These are phyloP conservation scores for Priceomyces medius DNA, from an alignment of 805 yeast species.

Conservation along the genomic window DNA sequence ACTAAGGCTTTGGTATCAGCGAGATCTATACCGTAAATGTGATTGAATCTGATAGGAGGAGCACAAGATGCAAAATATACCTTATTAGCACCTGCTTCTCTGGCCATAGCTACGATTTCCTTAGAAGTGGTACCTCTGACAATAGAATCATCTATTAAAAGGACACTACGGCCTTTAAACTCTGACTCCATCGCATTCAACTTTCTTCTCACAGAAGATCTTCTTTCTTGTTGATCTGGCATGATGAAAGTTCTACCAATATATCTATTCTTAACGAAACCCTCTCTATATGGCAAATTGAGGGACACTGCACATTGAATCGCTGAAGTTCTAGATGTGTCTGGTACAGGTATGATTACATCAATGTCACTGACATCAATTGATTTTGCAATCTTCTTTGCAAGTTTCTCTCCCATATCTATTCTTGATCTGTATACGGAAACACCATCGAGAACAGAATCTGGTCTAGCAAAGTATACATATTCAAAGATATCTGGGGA, in stretches of 20 bases:
- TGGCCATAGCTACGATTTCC: conserved; percentile 97
- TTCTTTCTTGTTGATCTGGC: conserved; percentile 96
- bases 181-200: conserved; percentile 95
- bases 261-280: conserved; percentile 93
- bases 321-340: conserved; percentile 95
- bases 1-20: conserved; percentile 94
- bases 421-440: conserved; percentile 91
- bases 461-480: conserved; percentile 97
- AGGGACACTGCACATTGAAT: conserved; percentile 84
- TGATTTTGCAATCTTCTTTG: conserved; percentile 58
- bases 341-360: conserved; percentile 97
- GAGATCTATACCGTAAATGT: conserved; percentile 94
- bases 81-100: conserved; percentile 93
- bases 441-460: conserved; percentile 93
- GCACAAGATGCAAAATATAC: conserved; percentile 98
- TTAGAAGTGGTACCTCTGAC: conserved; percentile 97
- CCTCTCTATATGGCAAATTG: conserved; percentile 87
- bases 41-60: conserved; percentile 95
- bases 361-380: conserved; percentile 57
- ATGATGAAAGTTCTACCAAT: conserved; percentile 97
- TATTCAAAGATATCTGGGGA: conserved; percentile 97
- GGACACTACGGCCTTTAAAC: conserved; percentile 78
- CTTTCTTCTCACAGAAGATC: conserved; percentile 90
- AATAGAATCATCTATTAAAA: conserved; percentile 93
- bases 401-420: conserved; percentile 90